These are phyloP conservation scores for Brassica carinata DNA, from an alignment of 345 rosid genomes.

Conservation along the genomic window DNA sequence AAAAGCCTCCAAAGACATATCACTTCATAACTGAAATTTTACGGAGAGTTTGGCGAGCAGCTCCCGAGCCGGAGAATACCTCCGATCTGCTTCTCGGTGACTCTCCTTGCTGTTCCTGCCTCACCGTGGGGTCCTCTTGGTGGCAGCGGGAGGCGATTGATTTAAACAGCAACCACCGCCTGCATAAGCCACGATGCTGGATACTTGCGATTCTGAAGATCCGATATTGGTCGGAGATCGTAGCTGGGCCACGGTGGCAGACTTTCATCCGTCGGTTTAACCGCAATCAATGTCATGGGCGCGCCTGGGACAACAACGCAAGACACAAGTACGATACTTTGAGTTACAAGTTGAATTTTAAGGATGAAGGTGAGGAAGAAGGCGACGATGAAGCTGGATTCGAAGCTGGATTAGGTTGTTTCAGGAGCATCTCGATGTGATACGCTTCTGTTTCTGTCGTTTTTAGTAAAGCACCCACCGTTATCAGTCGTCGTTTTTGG, in stretches of 20 bases:
- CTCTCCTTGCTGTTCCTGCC: constrained; percentile 50
- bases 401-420: constrained; percentile 26
- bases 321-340: constrained; percentile 43
- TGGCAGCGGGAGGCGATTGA: constrained; percentile 48
- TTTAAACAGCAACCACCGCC: constrained; percentile 30
- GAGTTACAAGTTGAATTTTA: constrained; percentile 76
- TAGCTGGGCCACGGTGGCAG: constrained; percentile 88
- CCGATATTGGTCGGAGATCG: constrained; percentile 87
- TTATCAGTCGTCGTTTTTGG: not conserved
- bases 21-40: too few species aligned
- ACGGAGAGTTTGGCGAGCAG: not conserved
- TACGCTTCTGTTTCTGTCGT: constrained; percentile 49
- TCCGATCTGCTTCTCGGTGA: constrained; percentile 25
- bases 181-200: constrained; percentile 50
- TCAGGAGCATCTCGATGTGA: constrained; percentile 56
- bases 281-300: constrained; percentile 42
- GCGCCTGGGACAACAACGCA: constrained; percentile 6
- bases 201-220: constrained; percentile 50
- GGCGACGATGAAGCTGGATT: constrained; percentile 29
- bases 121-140: constrained; percentile 45
- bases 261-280: constrained; percentile 80
- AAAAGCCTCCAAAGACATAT: too few species aligned
- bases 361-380: constrained; percentile 50
- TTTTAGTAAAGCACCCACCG: constrained; percentile 21
- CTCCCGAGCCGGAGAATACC: constrained; percentile 28